Conservation (phyloP, 345 rosid genomes). For the Hibiscus trionum region DNA sequence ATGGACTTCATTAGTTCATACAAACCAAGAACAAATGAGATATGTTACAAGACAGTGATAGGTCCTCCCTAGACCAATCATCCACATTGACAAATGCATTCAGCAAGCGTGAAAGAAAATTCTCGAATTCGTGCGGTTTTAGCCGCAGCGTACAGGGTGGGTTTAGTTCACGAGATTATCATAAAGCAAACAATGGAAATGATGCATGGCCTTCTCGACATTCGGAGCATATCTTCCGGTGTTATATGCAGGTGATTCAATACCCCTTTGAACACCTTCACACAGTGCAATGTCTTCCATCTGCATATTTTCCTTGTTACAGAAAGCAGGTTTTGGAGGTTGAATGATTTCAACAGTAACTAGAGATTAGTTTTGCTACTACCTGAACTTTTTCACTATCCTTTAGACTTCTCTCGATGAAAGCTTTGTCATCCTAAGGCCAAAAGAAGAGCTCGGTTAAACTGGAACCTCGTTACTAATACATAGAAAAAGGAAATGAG, state of each 20-base stretch:
- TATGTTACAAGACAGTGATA: too few species aligned
- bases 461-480: background rate
- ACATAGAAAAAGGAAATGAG: background rate
- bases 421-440: conserved; percentile 58
- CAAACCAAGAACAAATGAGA: too few species aligned
- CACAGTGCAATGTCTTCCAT: conserved; percentile 64
- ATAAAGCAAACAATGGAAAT: conserved; percentile 55
- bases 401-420: conserved; percentile 50
- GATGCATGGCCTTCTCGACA: conserved; percentile 70
- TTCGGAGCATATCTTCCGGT: conserved; percentile 66
- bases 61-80: too few species aligned
- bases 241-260: conserved; percentile 60
- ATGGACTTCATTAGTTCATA: too few species aligned
- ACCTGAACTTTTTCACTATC: conserved; percentile 86
- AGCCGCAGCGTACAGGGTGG: too few species aligned
- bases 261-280: conserved; percentile 74
- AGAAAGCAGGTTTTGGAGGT: background rate
- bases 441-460: conserved; percentile 2
- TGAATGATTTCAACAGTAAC: background rate
- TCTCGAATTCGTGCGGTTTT: too few species aligned
- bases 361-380: background rate
- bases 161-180: conserved; percentile 24
- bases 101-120: background rate
- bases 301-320: conserved; percentile 27
- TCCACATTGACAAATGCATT: too few species aligned